Evolutionary conservation across 257 asterid species (phyloP).

Genomic region (Solanum pimpinellifolium): DNA sequence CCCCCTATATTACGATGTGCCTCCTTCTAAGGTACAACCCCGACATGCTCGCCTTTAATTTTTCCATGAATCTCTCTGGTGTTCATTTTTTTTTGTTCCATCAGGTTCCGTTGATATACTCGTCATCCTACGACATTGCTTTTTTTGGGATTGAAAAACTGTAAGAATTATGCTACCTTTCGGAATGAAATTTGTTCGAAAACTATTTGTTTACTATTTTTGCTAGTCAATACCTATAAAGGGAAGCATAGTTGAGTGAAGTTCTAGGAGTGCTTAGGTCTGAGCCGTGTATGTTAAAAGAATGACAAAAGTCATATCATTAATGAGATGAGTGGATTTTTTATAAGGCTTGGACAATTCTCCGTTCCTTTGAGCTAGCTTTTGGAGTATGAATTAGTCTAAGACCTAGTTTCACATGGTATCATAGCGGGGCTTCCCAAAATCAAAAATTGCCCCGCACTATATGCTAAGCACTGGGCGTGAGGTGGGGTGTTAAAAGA

Average conservation of each 20-base stretch:
- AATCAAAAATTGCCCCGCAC: too few relatives aligned
- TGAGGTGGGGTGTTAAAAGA: too few relatives aligned
- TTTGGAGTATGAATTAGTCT: too few relatives aligned
- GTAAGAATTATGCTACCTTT: constrained; percentile 26
- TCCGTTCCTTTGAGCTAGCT: too few relatives aligned
- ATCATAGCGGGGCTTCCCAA: too few relatives aligned
- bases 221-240: background rate
- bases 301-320: too few relatives aligned
- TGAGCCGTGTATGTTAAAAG: background rate
- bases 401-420: too few relatives aligned
- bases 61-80: background rate
- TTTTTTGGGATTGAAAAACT: constrained; percentile 82
- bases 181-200: background rate
- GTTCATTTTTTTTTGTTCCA: background rate
- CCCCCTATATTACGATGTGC: constrained; percentile 77
- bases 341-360: too few relatives aligned
- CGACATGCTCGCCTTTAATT: background rate
- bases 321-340: too few relatives aligned
- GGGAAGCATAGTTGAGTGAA: background rate
- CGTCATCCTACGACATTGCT: constrained; percentile 69
- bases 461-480: too few relatives aligned
- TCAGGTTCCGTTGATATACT: constrained; percentile 80
- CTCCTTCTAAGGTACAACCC: constrained; percentile 41
- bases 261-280: background rate
- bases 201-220: background rate